Percentiles rank a stretch among this genome's conserved stretches.
Evolutionary conservation across 495 filamentous ascomycete genomes (phyloP).

Genomic region (Xylaria bambusicola): DNA sequence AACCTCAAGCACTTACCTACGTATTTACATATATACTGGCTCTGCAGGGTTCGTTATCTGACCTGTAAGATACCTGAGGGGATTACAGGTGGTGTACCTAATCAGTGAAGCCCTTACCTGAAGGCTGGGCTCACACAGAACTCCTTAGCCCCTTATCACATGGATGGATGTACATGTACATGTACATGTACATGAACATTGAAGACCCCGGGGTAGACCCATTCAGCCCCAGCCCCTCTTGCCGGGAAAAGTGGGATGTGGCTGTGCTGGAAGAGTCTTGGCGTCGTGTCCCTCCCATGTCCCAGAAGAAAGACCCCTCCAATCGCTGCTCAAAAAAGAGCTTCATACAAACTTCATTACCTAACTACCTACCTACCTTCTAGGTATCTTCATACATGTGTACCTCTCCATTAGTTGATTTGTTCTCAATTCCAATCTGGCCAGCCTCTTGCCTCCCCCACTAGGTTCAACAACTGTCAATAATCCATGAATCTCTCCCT

Average conservation of each 20-base stretch:
- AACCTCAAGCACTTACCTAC: no score
- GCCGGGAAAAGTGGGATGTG: neutral
- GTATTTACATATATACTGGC: no score
- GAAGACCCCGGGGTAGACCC: no score
- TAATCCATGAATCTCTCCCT: no score
- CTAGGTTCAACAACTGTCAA: no score
- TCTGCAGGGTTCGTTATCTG: no score
- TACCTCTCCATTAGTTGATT: constrained; percentile 9
- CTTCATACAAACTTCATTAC: neutral
- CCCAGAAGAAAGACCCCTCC: constrained; percentile 16
- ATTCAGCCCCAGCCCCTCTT: neutral
- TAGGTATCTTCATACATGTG: neutral
- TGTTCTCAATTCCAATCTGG: neutral
- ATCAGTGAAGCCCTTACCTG: no score
- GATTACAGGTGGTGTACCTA: no score
- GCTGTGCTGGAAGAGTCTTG: constrained; percentile 13
- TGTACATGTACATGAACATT: no score
- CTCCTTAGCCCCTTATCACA: neutral
- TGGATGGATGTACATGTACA: neutral
- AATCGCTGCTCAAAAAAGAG: constrained; percentile 1
- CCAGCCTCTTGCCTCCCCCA: no score
- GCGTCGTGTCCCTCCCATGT: constrained; percentile 12
- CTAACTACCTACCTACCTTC: no score
- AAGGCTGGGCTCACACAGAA: neutral
- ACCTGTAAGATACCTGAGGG: no score